Conservation (phyloP, 2,329 filamentous ascomycete genomes). For the Hysterium pulicare region DNA sequence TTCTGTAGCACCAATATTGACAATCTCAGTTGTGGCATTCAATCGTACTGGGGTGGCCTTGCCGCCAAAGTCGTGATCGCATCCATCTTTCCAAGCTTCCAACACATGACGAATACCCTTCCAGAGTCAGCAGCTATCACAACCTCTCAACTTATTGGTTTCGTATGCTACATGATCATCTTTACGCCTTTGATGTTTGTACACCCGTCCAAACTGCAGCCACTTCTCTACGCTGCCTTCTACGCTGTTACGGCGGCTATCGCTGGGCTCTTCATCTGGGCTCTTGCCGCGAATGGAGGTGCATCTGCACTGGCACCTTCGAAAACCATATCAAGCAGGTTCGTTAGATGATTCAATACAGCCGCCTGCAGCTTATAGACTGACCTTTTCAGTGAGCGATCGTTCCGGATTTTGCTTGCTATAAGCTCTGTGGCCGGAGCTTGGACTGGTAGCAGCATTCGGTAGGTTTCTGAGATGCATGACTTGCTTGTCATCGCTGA, state of each 20-base stretch:
- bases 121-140: slow-evolving; percentile 18
- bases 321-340: slow-evolving; percentile 35
- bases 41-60: not conserved
- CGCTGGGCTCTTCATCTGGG: slow-evolving; percentile 50
- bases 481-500: no score
- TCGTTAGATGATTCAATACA: no score
- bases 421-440: not conserved
- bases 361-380: slow-evolving; percentile 29
- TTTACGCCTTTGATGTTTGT: slow-evolving; percentile 47
- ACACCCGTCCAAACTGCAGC: slow-evolving; percentile 46
- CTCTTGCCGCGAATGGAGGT: slow-evolving; percentile 42
- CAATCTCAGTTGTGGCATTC: no score
- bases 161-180: slow-evolving; percentile 33
- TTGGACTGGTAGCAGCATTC: no score
- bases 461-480: no score
- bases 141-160: slow-evolving; percentile 35
- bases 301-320: slow-evolving; percentile 41
- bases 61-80: not conserved
- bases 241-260: slow-evolving; percentile 36
- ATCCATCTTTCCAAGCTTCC: not conserved
- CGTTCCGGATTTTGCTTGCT: not conserved
- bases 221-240: slow-evolving; percentile 29
- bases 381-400: no score
- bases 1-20: no score
- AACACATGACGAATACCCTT: not conserved